Evolutionary conservation across 345 rosid species (phyloP).

Genomic region (Lepidium aucheri): DNA sequence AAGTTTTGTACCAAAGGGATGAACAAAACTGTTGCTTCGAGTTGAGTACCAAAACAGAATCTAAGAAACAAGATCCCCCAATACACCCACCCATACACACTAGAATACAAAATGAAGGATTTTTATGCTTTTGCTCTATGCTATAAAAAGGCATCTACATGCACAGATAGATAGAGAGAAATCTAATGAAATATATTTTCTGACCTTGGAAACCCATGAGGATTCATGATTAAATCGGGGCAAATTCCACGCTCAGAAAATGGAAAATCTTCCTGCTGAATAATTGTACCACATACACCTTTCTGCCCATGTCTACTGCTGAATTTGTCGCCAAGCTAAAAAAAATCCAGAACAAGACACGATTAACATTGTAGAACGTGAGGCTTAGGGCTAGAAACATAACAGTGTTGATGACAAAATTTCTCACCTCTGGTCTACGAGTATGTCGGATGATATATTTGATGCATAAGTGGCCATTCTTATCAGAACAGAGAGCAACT

Average conservation of each 20-base stretch:
- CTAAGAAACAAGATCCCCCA: background rate
- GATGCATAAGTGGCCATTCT: constrained; percentile 38
- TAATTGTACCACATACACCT: constrained; percentile 93
- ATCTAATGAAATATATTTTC: background rate
- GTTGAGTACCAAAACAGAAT: background rate
- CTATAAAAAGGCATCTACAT: background rate
- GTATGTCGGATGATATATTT: constrained; percentile 77
- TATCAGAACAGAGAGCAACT: constrained; percentile 67
- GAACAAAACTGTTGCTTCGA: background rate
- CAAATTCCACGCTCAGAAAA: constrained; percentile 96
- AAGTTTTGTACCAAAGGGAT: background rate
- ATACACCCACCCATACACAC: background rate
- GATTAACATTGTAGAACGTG: background rate
- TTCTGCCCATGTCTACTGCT: constrained; percentile 99
- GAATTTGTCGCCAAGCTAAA: constrained; percentile 88
- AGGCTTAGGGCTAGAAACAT: background rate
- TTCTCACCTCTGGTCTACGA: constrained; percentile 86
- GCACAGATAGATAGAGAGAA: background rate
- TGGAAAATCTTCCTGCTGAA: constrained; percentile 96
- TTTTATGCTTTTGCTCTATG: background rate
- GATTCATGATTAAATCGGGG: constrained; percentile 96
- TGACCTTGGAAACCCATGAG: constrained; percentile 98
- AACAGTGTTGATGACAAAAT: background rate
- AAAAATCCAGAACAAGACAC: background rate
- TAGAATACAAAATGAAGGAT: background rate